Percentiles rank a stretch among this genome's conserved stretches.
Evolutionary conservation across 163 green algal species (phyloP).

Genomic region (Picocystis sp.): DNA sequence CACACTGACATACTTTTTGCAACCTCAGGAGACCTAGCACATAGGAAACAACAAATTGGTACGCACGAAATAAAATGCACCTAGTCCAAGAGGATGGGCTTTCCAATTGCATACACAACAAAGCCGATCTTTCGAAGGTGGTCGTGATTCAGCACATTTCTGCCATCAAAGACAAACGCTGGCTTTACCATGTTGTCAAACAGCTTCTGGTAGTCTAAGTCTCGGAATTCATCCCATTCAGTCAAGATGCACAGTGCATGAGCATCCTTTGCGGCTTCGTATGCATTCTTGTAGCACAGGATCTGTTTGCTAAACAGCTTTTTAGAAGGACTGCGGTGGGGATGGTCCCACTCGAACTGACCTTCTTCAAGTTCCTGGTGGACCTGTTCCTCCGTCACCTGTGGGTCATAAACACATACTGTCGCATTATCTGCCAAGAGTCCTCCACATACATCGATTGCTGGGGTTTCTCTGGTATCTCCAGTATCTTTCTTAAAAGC

Average conservation of each 20-base stretch:
- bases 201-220: slow-evolving; percentile 38
- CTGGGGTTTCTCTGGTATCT: slow-evolving; percentile 95
- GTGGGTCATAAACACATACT: slow-evolving; percentile 3
- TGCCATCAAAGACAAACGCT: slow-evolving; percentile 94
- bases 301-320: slow-evolving; percentile 4
- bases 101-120: slow-evolving; percentile 93
- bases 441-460: slow-evolving; percentile 92
- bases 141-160: slow-evolving; percentile 87
- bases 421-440: slow-evolving; percentile 52
- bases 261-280: slow-evolving; percentile 50
- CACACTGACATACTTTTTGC: too few species aligned
- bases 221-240: slow-evolving; percentile 98
- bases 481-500: slow-evolving; percentile 93
- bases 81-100: slow-evolving; percentile 36
- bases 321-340: slow-evolving; percentile 26
- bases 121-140: slow-evolving; percentile 31
- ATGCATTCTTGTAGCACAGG: slow-evolving; percentile 26
- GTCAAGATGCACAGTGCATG: slow-evolving; percentile 86
- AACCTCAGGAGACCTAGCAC: too few species aligned
- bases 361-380: slow-evolving; percentile 59
- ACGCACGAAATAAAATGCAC: too few species aligned
- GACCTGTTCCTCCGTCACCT: slow-evolving; percentile 58
- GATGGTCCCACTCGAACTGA: slow-evolving; percentile 93
- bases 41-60: too few species aligned
- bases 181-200: slow-evolving; percentile 85